phyloP scores from a whole-genome alignment of 1,284 basidiomycete species.

The Neonothopanus nambi region DNA sequence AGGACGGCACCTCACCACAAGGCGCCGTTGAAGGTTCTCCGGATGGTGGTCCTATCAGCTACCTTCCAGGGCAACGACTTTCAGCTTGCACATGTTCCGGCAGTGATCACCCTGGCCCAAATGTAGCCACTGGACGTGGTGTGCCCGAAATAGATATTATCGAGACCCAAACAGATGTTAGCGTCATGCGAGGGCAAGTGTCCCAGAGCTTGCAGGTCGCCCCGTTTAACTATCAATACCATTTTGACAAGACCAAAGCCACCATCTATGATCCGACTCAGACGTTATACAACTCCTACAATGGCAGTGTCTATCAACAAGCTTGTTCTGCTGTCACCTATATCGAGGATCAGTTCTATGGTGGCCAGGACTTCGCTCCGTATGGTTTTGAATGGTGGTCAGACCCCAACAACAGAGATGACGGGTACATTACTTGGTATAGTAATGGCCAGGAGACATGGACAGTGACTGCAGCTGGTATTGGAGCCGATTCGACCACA shows the following conservation, averaged over 20 bases:
- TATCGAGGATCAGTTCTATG: constrained; percentile 56
- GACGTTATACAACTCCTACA: constrained; percentile 70
- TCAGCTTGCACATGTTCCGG: constrained; percentile 84
- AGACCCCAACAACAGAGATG: constrained; percentile 56
- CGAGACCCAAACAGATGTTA: constrained; percentile 8
- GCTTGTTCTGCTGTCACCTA: constrained; percentile 68
- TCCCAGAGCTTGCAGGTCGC: constrained; percentile 82
- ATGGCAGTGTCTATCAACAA: constrained; percentile 80
- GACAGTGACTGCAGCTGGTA: constrained; percentile 59
- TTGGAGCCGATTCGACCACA: constrained; percentile 57
- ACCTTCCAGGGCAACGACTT: constrained; percentile 75
- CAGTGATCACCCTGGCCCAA: constrained; percentile 84
- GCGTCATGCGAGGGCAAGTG: constrained; percentile 48
- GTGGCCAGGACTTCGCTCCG: constrained; percentile 47
- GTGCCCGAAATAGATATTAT: constrained; percentile 71
- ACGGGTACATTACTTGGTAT: constrained; percentile 78
- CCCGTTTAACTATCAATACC: constrained; percentile 75
- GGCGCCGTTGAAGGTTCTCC: constrained; percentile 49
- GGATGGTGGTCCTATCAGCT: constrained; percentile 53
- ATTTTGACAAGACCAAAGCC: constrained; percentile 42
- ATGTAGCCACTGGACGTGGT: constrained; percentile 70
- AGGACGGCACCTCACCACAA: constrained; percentile 47
- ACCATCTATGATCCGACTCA: constrained; percentile 42
- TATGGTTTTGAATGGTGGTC: constrained; percentile 81
- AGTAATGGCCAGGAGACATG: constrained; percentile 61